Base-by-base conservation (phyloP, 140 eudicot genomes). In the Eryngium alpinum region DNA sequence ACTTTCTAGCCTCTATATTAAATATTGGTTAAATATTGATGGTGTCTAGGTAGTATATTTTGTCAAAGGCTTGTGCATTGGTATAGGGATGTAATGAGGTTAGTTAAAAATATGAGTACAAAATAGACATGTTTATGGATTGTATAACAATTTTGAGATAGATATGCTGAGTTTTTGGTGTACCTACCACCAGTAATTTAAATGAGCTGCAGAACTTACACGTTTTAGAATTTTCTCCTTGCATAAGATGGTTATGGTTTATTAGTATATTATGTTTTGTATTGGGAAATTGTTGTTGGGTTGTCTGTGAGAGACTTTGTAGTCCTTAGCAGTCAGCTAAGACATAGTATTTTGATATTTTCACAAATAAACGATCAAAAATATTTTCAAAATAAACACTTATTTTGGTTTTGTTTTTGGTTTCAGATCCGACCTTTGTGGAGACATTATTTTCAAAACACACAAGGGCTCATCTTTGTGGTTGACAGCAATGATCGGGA, bases 401-500 rank as follows among this genome's bases (percentile, higher is more conserved):
- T 43, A 70, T 18, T 72, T 80, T 25, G 34, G 38, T 25, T 31
- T 59, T 59, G 29, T 53, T 79, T 31, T 33, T 44, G 34, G 12
- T 74, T 81, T 27, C 85, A 86, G 89, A 84, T 84, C 60, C 85
- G 87, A 60, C 81, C 87, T 43, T 81, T 86, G 85, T 86, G 89
- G 89, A 86, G 85, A 84, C 83, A 84, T 56, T 86, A 86, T 82
- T 86, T 83, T 80, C 89, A 86, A 76, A 86, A 86, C 84, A 86
- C 89, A 21, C 85, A 86, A 72, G 87, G 89, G 70, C 85, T 86
- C 73, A 80, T 86, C 81, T 86, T 86, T 70, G 89, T 86, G 80
- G 89, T 86, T n/a, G 89, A 86, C 83, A 83, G 89, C 82, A 86
- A 83, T 51, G 89, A 86, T 71, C 85, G 85, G 34, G 89, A 86